Conservation (phyloP, 2,329 filamentous ascomycete genomes). For the Fusarium tuaranense region DNA sequence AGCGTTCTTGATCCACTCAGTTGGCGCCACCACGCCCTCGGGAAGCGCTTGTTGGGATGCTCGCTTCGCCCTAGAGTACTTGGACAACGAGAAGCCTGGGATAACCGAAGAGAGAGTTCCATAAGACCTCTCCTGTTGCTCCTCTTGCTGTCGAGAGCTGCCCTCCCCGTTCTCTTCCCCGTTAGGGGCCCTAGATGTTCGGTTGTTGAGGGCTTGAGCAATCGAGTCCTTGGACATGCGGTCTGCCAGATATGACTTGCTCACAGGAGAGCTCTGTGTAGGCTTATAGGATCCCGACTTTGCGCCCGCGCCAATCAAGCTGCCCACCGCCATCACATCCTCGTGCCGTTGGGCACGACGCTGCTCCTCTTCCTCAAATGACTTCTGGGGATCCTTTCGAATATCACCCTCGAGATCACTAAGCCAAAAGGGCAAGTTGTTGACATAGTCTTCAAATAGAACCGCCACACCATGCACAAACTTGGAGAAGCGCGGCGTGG, state of each 20-base stretch:
- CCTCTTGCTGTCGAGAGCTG: constrained; percentile 51
- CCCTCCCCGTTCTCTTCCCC: constrained; percentile 52
- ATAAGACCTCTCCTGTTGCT: constrained; percentile 57
- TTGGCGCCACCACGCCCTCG: constrained; percentile 88
- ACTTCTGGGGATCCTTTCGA: constrained; percentile 88
- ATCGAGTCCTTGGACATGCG: constrained; percentile 58
- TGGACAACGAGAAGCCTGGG: constrained; percentile 84
- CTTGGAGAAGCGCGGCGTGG: constrained; percentile 92
- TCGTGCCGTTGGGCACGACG: constrained; percentile 83
- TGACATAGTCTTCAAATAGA: constrained; percentile 95
- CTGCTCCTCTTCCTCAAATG: constrained; percentile 92
- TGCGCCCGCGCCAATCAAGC: constrained; percentile 78
- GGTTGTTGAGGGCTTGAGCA: constrained; percentile 44
- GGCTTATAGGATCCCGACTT: constrained; percentile 66
- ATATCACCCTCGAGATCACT: constrained; percentile 93
- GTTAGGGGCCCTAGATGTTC: constrained; percentile 37
- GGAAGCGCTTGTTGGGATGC: constrained; percentile 70
- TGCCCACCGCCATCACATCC: constrained; percentile 90
- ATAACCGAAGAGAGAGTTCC: constrained; percentile 77
- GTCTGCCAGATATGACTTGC: constrained; percentile 73
- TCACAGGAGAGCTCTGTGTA: constrained; percentile 73
- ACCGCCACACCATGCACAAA: constrained; percentile 94
- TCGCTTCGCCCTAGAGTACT: constrained; percentile 73
- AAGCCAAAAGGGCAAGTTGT: constrained; percentile 96
- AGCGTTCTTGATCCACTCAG: constrained; percentile 92